Evolutionary conservation across 2,329 filamentous ascomycete species (phyloP).

Genomic region (Simplicillium aogashimaense): DNA sequence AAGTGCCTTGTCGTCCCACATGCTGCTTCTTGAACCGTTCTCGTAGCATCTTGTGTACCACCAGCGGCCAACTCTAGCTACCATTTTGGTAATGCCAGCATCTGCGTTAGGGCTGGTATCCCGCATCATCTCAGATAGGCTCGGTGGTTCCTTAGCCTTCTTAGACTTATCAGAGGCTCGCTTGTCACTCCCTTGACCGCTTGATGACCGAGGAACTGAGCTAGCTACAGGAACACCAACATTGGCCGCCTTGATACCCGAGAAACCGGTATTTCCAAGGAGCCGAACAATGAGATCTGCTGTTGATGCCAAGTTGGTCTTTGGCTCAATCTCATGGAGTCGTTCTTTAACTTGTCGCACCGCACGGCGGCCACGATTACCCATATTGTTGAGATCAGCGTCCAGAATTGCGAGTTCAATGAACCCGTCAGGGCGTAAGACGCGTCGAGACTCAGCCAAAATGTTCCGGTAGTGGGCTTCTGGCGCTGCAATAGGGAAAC

Average conservation of each 20-base stretch:
- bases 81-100: conserved; percentile 83
- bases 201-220: conserved; percentile 24
- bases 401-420: conserved; percentile 74
- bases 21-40: conserved; percentile 50
- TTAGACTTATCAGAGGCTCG: conserved; percentile 5
- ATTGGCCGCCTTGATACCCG: conserved; percentile 63
- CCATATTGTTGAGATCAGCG: conserved; percentile 76
- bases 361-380: conserved; percentile 56
- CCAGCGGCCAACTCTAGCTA: conserved; percentile 85
- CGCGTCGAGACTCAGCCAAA: conserved; percentile 65
- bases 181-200: conserved; percentile 8
- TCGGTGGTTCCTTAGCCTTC: conserved; percentile 35
- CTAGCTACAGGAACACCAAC: conserved; percentile 68
- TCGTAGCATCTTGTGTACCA: conserved; percentile 96
- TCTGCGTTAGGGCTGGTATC: conserved; percentile 63
- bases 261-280: conserved; percentile 60
- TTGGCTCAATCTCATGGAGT: conserved; percentile 50
- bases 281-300: conserved; percentile 54
- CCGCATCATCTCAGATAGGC: conserved; percentile 62
- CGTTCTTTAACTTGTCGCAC: conserved; percentile 63
- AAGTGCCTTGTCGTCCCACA: conserved; percentile 70
- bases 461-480: conserved; percentile 61
- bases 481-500: conserved; percentile 62
- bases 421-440: conserved; percentile 67
- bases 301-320: conserved; percentile 49